These are phyloP conservation scores for Daldinia loculata DNA, from an alignment of 495 filamentous ascomycete species.

Conservation along the genomic window DNA sequence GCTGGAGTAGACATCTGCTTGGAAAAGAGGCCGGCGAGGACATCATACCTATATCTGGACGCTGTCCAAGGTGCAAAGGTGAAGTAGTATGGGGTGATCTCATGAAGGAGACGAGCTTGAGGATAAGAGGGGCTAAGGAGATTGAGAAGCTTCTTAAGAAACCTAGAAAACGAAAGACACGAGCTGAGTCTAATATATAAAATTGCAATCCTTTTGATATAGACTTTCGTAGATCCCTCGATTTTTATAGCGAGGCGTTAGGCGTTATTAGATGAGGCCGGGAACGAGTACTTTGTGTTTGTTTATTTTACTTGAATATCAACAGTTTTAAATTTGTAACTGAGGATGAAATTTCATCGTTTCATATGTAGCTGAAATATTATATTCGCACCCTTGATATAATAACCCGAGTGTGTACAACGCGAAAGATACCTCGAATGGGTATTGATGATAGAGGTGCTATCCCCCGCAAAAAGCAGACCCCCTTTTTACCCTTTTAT, in stretches of 20 bases:
- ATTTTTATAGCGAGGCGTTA: slow-evolving; percentile 21
- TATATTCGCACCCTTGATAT: neutral
- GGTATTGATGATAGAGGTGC: neutral
- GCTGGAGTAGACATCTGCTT: slow-evolving; percentile 75
- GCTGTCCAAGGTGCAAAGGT: slow-evolving; percentile 74
- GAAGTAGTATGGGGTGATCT: slow-evolving; percentile 76
- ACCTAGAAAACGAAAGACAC: slow-evolving; percentile 49
- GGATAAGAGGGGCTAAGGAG: slow-evolving; percentile 72
- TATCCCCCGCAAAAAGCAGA: slow-evolving; percentile 33
- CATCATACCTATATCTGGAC: slow-evolving; percentile 73
- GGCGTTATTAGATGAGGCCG: neutral
- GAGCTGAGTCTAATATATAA: slow-evolving; percentile 19
- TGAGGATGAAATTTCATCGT: too few relatives aligned
- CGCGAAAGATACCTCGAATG: slow-evolving; percentile 8
- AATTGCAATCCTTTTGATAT: neutral
- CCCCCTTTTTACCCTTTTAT: slow-evolving; percentile 17
- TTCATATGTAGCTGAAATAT: too few relatives aligned
- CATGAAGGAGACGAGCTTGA: slow-evolving; percentile 80
- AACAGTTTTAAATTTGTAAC: too few relatives aligned
- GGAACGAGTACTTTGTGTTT: neutral
- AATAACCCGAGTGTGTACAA: slow-evolving; percentile 11
- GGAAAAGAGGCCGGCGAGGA: slow-evolving; percentile 51
- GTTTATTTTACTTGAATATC: neutral
- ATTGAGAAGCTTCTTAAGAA: slow-evolving; percentile 69
- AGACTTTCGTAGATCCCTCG: neutral